phyloP scores from a whole-genome alignment of 176 grass and related monocot species.

The Leersia perrieri region DNA sequence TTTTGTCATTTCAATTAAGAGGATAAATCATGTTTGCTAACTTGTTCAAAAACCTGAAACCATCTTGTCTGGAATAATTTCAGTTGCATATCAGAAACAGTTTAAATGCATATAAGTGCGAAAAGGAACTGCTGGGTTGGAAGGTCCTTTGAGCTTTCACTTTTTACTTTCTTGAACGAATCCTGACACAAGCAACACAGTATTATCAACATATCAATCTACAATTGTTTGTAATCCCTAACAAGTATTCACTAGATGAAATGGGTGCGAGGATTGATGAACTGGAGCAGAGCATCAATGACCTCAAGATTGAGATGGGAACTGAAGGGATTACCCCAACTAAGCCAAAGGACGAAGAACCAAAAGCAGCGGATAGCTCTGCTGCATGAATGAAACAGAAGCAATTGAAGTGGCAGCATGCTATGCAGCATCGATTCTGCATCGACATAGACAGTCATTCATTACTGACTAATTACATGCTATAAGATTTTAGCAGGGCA shows the following conservation, averaged over 20 bases:
- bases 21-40: neutral
- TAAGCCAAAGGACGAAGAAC: slow-evolving; percentile 45
- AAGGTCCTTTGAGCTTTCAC: neutral
- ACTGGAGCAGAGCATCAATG: slow-evolving; percentile 74
- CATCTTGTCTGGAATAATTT: neutral
- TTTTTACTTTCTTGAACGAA: neutral
- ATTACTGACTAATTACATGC: slow-evolving; percentile 10
- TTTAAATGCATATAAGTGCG: neutral
- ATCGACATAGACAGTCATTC: neutral
- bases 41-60: neutral
- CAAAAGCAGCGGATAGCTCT: slow-evolving; percentile 41
- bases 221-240: slow-evolving; percentile 31
- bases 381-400: slow-evolving; percentile 31
- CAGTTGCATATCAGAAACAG: neutral
- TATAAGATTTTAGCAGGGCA: neutral
- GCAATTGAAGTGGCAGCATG: neutral
- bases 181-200: neutral
- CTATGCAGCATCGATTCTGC: neutral
- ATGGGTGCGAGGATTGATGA: slow-evolving; percentile 74
- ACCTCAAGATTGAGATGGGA: slow-evolving; percentile 65
- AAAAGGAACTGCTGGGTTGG: neutral
- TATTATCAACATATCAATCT: neutral
- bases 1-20: neutral
- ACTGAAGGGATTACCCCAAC: slow-evolving; percentile 38
- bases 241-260: slow-evolving; percentile 71